Evolutionary conservation across 1,284 basidiomycete species (phyloP).

Genomic region (Austropuccinia psidii): DNA sequence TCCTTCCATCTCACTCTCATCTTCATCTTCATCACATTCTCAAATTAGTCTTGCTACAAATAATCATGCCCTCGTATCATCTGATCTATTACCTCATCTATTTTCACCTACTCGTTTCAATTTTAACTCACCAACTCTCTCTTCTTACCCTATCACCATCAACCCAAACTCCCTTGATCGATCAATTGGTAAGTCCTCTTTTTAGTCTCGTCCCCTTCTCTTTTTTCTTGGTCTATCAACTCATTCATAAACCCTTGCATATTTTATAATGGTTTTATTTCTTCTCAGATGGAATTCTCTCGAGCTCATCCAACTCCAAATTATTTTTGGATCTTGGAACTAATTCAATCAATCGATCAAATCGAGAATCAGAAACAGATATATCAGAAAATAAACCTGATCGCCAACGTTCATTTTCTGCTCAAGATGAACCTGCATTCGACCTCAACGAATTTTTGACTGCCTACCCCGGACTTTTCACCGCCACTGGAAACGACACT

Average conservation of each 20-base stretch:
- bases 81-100: no score
- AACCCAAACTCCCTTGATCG: constrained; percentile 2
- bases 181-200: neutral
- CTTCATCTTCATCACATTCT: constrained; percentile 11
- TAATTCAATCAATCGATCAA: neutral
- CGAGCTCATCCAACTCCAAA: neutral
- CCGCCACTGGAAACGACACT: neutral
- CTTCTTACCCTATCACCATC: neutral
- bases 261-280: neutral
- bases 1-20: neutral
- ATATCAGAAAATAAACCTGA: neutral
- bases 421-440: constrained; percentile 1
- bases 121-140: no score
- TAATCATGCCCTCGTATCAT: no score
- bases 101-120: no score
- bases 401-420: no score
- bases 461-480: constrained; percentile 20
- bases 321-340: neutral
- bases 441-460: constrained; percentile 18
- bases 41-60: no score
- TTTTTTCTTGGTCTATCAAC: neutral
- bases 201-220: neutral
- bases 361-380: neutral
- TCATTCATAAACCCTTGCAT: neutral
- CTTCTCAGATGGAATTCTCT: no score